These are phyloP conservation scores for Metarhizium robertsii DNA, from an alignment of 2,329 filamentous ascomycete genomes.

Conservation along the genomic window DNA sequence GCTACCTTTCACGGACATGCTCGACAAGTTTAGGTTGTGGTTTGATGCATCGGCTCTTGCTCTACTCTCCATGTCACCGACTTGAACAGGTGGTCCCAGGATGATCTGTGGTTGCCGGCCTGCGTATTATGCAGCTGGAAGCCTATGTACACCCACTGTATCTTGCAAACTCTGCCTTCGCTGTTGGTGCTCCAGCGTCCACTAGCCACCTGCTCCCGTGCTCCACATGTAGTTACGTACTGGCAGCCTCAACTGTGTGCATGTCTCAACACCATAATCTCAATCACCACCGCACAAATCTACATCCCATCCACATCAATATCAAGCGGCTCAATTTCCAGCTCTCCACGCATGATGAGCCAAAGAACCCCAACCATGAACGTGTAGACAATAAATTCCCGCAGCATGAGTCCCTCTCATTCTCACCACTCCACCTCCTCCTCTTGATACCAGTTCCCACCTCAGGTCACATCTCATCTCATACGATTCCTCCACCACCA, in stretches of 20 bases:
- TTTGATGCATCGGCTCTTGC: no score
- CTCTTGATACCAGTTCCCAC: neutral
- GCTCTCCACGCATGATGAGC: neutral
- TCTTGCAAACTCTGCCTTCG: no score
- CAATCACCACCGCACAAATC: neutral
- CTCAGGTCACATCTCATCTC: neutral
- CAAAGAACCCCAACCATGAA: neutral
- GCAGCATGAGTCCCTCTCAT: neutral
- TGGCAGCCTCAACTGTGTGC: no score
- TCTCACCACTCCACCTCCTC: neutral
- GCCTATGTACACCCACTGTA: no score
- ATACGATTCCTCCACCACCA: constrained; percentile 17
- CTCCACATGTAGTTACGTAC: neutral
- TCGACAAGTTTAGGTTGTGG: no score
- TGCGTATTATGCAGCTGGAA: no score
- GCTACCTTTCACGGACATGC: no score
- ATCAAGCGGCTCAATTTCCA: neutral
- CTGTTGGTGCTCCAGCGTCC: no score
- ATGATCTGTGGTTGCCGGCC: no score
- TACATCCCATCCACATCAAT: neutral
- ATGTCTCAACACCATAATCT: neutral
- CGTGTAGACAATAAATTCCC: neutral
- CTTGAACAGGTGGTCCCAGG: no score
- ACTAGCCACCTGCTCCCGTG: no score
- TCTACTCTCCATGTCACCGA: no score